phyloP scores from a whole-genome alignment of 164 flowering plant genomes.

The Vitis riparia region DNA sequence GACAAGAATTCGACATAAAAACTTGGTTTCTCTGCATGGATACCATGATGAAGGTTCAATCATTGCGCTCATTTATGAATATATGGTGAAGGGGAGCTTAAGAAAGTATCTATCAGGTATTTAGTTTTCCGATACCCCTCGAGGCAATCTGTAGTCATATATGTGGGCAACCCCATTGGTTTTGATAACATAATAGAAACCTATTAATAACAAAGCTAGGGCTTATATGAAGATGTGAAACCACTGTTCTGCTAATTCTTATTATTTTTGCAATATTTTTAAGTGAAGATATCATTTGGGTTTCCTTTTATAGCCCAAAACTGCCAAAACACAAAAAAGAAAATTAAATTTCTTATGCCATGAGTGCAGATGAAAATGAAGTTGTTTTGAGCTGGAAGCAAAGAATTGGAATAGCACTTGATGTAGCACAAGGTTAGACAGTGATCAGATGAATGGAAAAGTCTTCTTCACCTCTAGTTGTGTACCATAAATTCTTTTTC shows the following conservation, averaged over 20 bases:
- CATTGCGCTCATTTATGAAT: constrained; percentile 36
- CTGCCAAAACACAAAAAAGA: no score
- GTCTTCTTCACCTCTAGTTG: background rate
- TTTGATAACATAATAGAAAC: no score
- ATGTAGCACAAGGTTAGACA: constrained; percentile 36
- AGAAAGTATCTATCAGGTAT: constrained; percentile 28
- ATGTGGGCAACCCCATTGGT: no score
- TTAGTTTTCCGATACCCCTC: no score
- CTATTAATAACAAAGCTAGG: no score
- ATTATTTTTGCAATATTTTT: no score
- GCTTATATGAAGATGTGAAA: no score
- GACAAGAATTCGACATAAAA: constrained; percentile 25
- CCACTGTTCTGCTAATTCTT: no score
- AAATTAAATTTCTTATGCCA: no score
- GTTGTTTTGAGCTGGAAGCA: constrained; percentile 24
- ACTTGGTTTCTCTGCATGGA: constrained; percentile 30
- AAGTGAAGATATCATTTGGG: no score
- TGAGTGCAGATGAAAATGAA: constrained; percentile 11
- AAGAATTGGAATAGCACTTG: constrained; percentile 32
- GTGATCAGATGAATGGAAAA: background rate
- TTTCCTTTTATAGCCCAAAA: no score
- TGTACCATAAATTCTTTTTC: background rate
- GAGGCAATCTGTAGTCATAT: no score
- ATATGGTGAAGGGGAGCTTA: constrained; percentile 38
- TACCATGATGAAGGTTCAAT: constrained; percentile 23